Base-by-base conservation (phyloP, 2,329 filamentous ascomycete genomes). In the Macrophomina tecta region DNA sequence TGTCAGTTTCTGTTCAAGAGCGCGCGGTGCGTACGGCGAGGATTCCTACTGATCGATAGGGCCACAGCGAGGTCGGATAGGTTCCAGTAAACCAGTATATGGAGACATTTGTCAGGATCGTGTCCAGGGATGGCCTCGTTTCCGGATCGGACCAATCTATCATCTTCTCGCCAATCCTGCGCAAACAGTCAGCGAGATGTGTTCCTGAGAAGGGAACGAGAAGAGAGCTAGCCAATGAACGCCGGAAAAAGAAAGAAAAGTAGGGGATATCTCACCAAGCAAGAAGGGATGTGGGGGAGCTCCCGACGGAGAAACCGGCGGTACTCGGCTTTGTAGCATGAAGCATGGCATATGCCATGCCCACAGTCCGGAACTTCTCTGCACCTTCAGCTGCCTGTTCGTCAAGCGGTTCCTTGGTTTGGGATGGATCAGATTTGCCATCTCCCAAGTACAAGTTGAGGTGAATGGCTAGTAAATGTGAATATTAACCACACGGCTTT, bases 31-130 rank as follows among this genome's bases (percentile, higher is more conserved):
- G 28, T 23, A 8, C 8, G 14, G 16, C 4, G n/a, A n/a, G n/a
- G 16, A 4, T 34, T 38, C 11, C n/a, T 2, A 61, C 69, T 42
- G 79, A 72, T 32, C 83, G 79, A 67, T 87, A 87, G 1, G 82
- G 78, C 72, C 83, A 88, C 36, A 86, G 81, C 14, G 76, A 81
- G 9, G 79, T 79, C 0, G 83, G 79, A 49, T 81, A 81, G 6
- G 79, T 83, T 23, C 81, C 81, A 0, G 84, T 86, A 67, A 87
- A 77, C 85, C 86, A 88, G 71, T 86, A 88, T 4, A 88, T 70
- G 1, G 81, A 82, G 14, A 85, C 80, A 23, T 79, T 74, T n/a
- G 81, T 79, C 2, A 88, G 74, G 11, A 88, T 84, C 2, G 77
- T 78, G 42, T 82, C 73, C 8, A 77, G 65, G 0, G 76, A 70